Evolutionary conservation across 164 flowering plant genomes (phyloP), one percentile per base, ranked within the genome.

Genomic region (Amborella trichopoda): DNA sequence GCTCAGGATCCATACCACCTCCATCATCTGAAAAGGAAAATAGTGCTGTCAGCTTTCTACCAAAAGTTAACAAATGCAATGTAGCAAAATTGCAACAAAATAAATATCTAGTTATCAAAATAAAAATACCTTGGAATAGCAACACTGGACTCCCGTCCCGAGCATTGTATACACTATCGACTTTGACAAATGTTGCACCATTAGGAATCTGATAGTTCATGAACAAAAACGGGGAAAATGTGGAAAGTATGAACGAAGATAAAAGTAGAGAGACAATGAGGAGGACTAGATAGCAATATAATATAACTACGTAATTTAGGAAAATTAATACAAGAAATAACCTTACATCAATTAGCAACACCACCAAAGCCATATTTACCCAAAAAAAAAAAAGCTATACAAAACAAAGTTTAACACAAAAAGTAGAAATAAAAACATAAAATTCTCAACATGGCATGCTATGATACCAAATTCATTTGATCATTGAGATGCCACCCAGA

Each of bases 1-100:
- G 25, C 6, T 80, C 80, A 23, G 98, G 95, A 71, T 81, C 70
- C 98, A 90, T 90, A 59, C 98, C 98, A 36, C 95, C 87, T 25
- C 98, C 93, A 74, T 86, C 76, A 76, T 90, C 95, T 90, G 75
- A 58, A 67, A 16, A 32, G 26, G 24, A 21, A 47, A 5, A 10
- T 24, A 24, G 12, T 26, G 11, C n/a, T 21, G 2, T 23, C 40
- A 23, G n/a, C n/a, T n/a, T n/a, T n/a, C n/a, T n/a, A n/a, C n/a
- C n/a, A n/a, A n/a, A n/a, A n/a, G n/a, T n/a, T n/a, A 33, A 46
- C 51, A 26, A 34, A 21, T 11, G 21, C 46, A 39, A 21, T 2
- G 39, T 25, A 46, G 5, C 21, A 13, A 40, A 40, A 12, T 8
- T 40, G 33, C 30, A 46, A 28, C 4, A 14, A 21, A 33, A 8